Evolutionary conservation across 2,329 filamentous ascomycete genomes (phyloP).

Genomic region (Chalara sp.): DNA sequence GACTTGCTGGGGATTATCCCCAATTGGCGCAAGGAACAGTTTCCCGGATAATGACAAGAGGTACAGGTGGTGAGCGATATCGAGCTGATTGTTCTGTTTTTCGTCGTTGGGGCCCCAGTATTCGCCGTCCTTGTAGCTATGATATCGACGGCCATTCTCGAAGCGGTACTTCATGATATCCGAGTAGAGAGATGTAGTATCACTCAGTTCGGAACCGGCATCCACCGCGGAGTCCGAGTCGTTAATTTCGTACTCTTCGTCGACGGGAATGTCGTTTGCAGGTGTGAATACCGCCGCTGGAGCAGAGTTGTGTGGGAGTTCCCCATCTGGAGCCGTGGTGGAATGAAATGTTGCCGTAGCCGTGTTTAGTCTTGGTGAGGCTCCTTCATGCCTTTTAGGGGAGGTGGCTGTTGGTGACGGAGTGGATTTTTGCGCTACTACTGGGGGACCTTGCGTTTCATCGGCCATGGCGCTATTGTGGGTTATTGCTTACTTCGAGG

Average conservation of each 20-base stretch:
- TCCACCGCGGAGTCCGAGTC: not conserved
- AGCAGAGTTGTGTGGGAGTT: not conserved
- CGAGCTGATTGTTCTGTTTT: constrained; percentile 22
- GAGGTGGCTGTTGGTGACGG: not conserved
- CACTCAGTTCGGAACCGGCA: constrained; percentile 1
- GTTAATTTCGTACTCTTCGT: not conserved
- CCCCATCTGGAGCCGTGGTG: not conserved
- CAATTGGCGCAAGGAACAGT: constrained; percentile 24
- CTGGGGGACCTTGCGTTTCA: not conserved
- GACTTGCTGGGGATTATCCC: constrained; percentile 21
- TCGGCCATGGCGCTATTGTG: not conserved
- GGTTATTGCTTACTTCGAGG: not conserved
- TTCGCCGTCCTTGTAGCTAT: constrained; percentile 37
- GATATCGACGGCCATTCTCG: constrained; percentile 44
- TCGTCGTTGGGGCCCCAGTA: constrained; percentile 27
- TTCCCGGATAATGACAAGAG: constrained; percentile 13
- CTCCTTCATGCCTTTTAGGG: not conserved
- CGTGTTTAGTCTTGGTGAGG: not conserved
- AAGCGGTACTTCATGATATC: constrained; percentile 21
- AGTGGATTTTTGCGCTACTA: not conserved
- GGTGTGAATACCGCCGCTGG: not conserved
- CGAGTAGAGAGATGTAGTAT: constrained; percentile 28
- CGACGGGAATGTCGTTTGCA: not conserved
- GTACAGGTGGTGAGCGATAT: constrained; percentile 15
- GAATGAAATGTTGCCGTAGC: not conserved